A percentile compares a stretch with the other conserved stretches of the same genome.
phyloP scores from a whole-genome alignment of 495 filamentous ascomycete species.

The Acidomyces sp. region DNA sequence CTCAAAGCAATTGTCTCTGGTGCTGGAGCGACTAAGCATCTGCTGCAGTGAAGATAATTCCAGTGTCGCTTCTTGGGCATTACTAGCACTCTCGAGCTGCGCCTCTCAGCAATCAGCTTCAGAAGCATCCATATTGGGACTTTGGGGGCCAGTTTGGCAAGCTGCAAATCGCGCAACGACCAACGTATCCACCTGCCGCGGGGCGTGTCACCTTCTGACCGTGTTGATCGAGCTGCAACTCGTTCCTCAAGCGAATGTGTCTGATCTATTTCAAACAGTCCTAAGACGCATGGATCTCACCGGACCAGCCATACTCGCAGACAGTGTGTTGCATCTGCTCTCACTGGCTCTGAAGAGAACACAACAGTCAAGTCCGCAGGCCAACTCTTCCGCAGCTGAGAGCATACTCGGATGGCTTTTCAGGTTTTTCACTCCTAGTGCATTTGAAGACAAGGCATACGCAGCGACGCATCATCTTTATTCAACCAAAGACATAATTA shows the following conservation, averaged over 20 bases:
- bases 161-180: conserved; percentile 56
- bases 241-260: conserved; percentile 26
- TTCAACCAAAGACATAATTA: conserved; percentile 27
- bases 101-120: conserved; percentile 33
- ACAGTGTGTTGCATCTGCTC: conserved; percentile 34
- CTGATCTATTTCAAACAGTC: conserved; percentile 51
- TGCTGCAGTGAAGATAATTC: conserved; percentile 45
- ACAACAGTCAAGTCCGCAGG: conserved; percentile 68
- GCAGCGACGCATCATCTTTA: conserved; percentile 25
- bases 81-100: conserved; percentile 36
- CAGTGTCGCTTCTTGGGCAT: conserved; percentile 45
- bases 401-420: conserved; percentile 10
- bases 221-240: conserved; percentile 38
- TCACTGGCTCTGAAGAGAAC: not conserved
- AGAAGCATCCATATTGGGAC: conserved; percentile 23
- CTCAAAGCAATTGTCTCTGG: conserved; percentile 29
- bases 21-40: conserved; percentile 37
- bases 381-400: conserved; percentile 22
- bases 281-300: conserved; percentile 63
- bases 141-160: conserved; percentile 69
- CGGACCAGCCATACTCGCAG: conserved; percentile 66
- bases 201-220: conserved; percentile 65
- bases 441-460: conserved; percentile 28
- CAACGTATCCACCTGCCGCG: conserved; percentile 56
- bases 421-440: conserved; percentile 19